Base-by-base conservation (phyloP, 345 rosid species). In the Reutealis trisperma region DNA sequence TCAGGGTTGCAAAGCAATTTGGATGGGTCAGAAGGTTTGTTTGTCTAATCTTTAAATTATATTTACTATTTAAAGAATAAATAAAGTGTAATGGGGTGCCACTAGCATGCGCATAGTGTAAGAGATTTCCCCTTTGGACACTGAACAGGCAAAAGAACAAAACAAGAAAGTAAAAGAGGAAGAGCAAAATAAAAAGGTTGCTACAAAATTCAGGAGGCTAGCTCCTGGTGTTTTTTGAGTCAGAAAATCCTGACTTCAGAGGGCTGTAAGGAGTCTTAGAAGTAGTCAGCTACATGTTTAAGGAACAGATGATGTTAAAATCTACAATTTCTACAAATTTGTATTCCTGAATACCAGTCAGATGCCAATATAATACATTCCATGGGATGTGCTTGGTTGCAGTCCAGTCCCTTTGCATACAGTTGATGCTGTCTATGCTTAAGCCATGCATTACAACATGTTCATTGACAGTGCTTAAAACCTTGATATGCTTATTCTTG, bases 11-110 rank as follows among this genome's bases (percentile, higher is more conserved):
- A 76, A 19, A 76, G 82, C 69, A 88, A 84, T 75, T 49, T 76
- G 59, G 92, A 87, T 82, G 91, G 83, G 78, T 83, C 93, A 82
- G 97, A 91, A 86, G 97, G 98, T 92, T 70, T 54, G 83, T 74
- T 44, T 57, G 4, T 47, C 47, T 27, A 32, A n/a, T 66, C 18
- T 75, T 73, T 44, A 6, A 22, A 14, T 67, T 70, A 47, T 15
- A 27, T 52, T 62, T 71, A 7, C 19, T 57, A 8, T 55, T 11
- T 34, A 3, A 12, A 51, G 16, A 61, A 61, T 45, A 42, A 67
- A 44, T 21, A 44, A 45, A 45, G 58, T 68, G 72, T 34, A 45
- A 12, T 13, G 73, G 2, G 2, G 1, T 68, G 32, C 22, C 2
- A 27, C 8, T 47, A 15, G 37, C 49, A 52, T 67, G n/a, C 18